A percentile compares a stretch with the other conserved stretches of the same genome.
phyloP scores from a whole-genome alignment of 805 yeast species.

The Wickerhamomyces bovis region DNA sequence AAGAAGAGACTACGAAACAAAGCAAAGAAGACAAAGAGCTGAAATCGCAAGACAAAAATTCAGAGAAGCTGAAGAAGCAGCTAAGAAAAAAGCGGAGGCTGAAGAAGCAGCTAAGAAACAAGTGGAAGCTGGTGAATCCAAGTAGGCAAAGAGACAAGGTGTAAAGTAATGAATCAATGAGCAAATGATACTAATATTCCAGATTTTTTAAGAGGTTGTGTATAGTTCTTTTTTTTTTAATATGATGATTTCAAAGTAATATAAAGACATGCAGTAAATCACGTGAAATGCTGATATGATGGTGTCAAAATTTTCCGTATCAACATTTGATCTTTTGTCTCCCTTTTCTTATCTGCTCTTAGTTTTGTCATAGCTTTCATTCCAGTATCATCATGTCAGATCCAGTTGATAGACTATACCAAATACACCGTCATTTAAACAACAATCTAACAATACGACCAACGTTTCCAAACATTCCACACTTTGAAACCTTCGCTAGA shows the following conservation, averaged over 20 bases:
- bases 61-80: conserved; percentile 34
- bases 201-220: not conserved
- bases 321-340: not conserved
- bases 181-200: not conserved
- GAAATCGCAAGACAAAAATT: conserved; percentile 47
- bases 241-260: too few species aligned
- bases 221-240: too few species aligned
- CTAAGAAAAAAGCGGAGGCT: conserved; percentile 16
- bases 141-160: not conserved
- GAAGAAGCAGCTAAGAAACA: conserved; percentile 24
- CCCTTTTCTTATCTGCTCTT: not conserved
- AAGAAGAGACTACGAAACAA: conserved; percentile 71
- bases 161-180: not conserved
- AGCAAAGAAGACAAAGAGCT: conserved; percentile 62
- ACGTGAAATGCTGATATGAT: not conserved
- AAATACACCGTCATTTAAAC: conserved; percentile 5
- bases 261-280: not conserved
- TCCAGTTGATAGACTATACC: conserved; percentile 7
- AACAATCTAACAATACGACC: not conserved
- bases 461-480: conserved; percentile 7
- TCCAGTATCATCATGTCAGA: conserved; percentile 1
- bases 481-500: not conserved
- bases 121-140: not conserved
- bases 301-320: not conserved
- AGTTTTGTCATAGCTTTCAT: too few species aligned